These are phyloP conservation scores for Pseudogymnoascus sp. DNA, from an alignment of 2,329 filamentous ascomycete genomes.

Conservation along the genomic window DNA sequence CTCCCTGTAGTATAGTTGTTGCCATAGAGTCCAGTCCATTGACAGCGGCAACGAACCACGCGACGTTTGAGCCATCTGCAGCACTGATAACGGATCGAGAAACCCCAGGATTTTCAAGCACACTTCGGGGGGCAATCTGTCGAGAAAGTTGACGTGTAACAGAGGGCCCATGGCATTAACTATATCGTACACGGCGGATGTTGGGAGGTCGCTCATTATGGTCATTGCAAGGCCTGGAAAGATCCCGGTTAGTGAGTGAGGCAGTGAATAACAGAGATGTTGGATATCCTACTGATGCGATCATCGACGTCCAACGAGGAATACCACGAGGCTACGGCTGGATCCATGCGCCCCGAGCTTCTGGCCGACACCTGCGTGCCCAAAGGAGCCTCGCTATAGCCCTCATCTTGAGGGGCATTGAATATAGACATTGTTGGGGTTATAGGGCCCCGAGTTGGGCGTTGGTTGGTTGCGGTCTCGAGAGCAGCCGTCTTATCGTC, in stretches of 20 bases:
- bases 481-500: neutral
- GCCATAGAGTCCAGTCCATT: constrained; percentile 79
- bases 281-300: constrained; percentile 4
- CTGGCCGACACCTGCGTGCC: neutral
- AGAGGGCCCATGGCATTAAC: constrained; percentile 72
- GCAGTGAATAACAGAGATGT: neutral
- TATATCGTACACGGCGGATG: constrained; percentile 68
- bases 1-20: constrained; percentile 69
- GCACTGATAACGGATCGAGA: constrained; percentile 69
- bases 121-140: constrained; percentile 79
- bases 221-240: constrained; percentile 69
- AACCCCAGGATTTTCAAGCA: constrained; percentile 83
- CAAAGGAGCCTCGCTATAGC: constrained; percentile 30
- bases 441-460: neutral
- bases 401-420: constrained; percentile 27
- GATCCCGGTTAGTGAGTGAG: neutral
- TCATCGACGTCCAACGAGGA: constrained; percentile 6
- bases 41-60: constrained; percentile 74
- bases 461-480: neutral
- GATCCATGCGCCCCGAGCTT: neutral
- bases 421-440: neutral
- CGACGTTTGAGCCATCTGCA: constrained; percentile 71
- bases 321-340: neutral
- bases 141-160: constrained; percentile 86
- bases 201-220: constrained; percentile 69